Percentiles rank a stretch among this genome's conserved stretches.
These are phyloP conservation scores for Salix koriyanagi DNA, from an alignment of 345 rosid genomes.

Conservation along the genomic window DNA sequence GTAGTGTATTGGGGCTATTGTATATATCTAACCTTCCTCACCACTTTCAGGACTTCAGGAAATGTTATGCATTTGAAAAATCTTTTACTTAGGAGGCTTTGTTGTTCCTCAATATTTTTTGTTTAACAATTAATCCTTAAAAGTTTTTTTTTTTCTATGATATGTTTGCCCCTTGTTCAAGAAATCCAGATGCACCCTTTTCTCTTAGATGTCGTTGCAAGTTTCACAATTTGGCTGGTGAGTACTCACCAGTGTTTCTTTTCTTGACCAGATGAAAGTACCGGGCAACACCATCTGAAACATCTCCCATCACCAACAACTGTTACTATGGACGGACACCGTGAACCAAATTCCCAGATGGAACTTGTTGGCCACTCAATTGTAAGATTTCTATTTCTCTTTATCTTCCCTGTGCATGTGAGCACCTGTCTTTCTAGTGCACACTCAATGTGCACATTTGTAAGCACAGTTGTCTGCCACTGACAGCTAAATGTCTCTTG, in stretches of 20 bases:
- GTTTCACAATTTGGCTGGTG: neutral
- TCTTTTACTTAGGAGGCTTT: neutral
- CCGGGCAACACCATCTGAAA: slow-evolving; percentile 25
- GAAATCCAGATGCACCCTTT: neutral
- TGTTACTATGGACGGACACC: slow-evolving; percentile 27
- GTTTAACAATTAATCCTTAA: neutral
- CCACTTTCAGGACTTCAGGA: neutral
- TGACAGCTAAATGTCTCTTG: neutral
- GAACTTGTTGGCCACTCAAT: slow-evolving; percentile 71
- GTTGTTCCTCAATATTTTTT: neutral
- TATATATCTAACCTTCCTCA: neutral
- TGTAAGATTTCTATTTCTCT: slow-evolving; percentile 29
- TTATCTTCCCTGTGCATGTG: neutral
- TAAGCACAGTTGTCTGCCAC: neutral
- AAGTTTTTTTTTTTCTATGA: too few relatives aligned
- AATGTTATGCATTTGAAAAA: too few relatives aligned
- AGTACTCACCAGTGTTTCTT: neutral
- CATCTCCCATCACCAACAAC: slow-evolving; percentile 22
- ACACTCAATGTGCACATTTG: neutral
- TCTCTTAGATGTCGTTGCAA: neutral
- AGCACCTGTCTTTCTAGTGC: neutral
- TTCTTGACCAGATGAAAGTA: slow-evolving; percentile 34
- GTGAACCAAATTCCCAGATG: slow-evolving; percentile 45
- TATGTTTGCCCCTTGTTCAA: neutral
- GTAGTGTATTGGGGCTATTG: neutral